Conservation (phyloP, 2,329 filamentous ascomycete genomes). For the Aspergillus carbonarius region DNA sequence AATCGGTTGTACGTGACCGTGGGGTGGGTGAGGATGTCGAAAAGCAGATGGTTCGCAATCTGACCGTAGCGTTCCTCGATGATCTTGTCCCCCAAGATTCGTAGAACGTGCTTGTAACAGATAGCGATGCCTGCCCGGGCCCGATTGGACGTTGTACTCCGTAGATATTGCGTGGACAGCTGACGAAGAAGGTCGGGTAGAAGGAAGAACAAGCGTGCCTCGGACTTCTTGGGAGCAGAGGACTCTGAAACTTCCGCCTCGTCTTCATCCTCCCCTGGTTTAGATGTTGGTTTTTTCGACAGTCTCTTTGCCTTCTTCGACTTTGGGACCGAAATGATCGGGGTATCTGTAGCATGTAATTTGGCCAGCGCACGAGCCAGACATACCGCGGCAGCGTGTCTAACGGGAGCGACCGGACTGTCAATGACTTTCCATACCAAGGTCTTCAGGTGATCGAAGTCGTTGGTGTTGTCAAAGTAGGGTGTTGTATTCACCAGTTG, state of each 20-base stretch:
- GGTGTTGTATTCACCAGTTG: conserved; percentile 68
- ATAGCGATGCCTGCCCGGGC: conserved; percentile 79
- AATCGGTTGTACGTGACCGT: conserved; percentile 83
- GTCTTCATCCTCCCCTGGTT: conserved; percentile 70
- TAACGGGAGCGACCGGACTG: conserved; percentile 68
- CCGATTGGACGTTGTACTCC: conserved; percentile 73
- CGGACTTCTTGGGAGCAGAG: conserved; percentile 70
- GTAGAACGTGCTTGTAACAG: conserved; percentile 81
- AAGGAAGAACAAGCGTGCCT: conserved; percentile 69
- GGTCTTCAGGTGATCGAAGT: conserved; percentile 85
- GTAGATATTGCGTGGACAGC: conserved; percentile 77
- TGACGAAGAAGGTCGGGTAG: conserved; percentile 76
- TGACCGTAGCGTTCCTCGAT: conserved; percentile 79
- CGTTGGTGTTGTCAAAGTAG: conserved; percentile 83
- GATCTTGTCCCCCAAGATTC: conserved; percentile 74
- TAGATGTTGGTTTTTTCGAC: conserved; percentile 60
- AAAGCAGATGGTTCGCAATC: conserved; percentile 77
- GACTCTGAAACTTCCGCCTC: conserved; percentile 70
- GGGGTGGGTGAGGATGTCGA: conserved; percentile 74
- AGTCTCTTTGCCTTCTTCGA: conserved; percentile 70
- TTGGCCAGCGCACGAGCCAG: conserved; percentile 81
- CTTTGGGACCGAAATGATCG: conserved; percentile 55
- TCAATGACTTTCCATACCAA: conserved; percentile 86
- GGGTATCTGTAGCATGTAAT: conserved; percentile 66
- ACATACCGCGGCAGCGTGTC: conserved; percentile 83